Percentiles rank a stretch among this genome's conserved stretches.
phyloP scores from a whole-genome alignment of 306 rosid species.

The Sechiopsis laciniata region DNA sequence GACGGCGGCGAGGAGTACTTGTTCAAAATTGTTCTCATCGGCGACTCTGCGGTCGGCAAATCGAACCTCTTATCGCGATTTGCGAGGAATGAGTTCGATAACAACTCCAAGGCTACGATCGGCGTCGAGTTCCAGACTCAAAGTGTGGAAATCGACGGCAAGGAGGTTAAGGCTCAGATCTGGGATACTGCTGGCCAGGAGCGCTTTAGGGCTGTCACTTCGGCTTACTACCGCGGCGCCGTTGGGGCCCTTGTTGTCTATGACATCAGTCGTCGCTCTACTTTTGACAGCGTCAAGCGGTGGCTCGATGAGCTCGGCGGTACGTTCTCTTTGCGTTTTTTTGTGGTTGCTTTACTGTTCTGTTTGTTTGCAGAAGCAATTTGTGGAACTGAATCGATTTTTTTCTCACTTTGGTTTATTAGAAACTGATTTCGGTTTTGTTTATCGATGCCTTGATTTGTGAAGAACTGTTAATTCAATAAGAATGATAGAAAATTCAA shows the following conservation, averaged over 20 bases:
- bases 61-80: slow-evolving; percentile 75
- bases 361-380: too few relatives aligned
- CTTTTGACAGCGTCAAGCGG: slow-evolving; percentile 66
- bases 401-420: not conserved
- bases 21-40: slow-evolving; percentile 80
- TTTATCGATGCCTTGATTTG: not conserved
- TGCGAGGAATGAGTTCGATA: slow-evolving; percentile 77
- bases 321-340: slow-evolving; percentile 23
- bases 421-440: not conserved
- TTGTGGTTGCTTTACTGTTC: not conserved
- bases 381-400: not conserved
- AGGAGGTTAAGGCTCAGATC: slow-evolving; percentile 85
- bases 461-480: not conserved
- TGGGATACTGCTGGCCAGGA: slow-evolving; percentile 96
- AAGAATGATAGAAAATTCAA: not conserved
- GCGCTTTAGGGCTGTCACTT: slow-evolving; percentile 82
- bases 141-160: slow-evolving; percentile 70
- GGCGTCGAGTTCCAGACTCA: slow-evolving; percentile 89
- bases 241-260: slow-evolving; percentile 75
- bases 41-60: slow-evolving; percentile 92
- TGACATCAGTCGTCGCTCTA: slow-evolving; percentile 52
- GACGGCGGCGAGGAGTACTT: slow-evolving; percentile 61
- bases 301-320: slow-evolving; percentile 84
- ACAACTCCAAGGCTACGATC: slow-evolving; percentile 72
- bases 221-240: slow-evolving; percentile 89